A percentile compares a stretch with the other conserved stretches of the same genome.
These are phyloP conservation scores for Russula sp. DNA, from an alignment of 768 basidiomycete genomes.

Conservation along the genomic window DNA sequence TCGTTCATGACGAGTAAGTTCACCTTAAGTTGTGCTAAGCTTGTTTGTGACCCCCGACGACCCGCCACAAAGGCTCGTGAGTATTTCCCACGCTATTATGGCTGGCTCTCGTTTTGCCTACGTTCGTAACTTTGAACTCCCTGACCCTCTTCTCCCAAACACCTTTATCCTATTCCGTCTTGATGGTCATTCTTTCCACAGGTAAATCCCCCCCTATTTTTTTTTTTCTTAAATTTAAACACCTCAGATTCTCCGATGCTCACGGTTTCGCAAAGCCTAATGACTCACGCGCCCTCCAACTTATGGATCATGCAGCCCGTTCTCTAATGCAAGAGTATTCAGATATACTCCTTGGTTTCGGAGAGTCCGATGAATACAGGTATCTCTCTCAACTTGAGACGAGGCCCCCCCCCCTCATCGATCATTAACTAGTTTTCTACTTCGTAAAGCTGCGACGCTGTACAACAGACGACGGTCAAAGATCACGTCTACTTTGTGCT, in stretches of 20 bases:
- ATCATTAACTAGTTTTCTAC: conserved; percentile 63
- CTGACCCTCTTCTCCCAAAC: conserved; percentile 77
- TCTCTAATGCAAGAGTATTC: conserved; percentile 75
- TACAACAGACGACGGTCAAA: conserved; percentile 88
- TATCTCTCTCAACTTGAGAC: conserved; percentile 25
- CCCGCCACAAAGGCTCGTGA: conserved; percentile 2
- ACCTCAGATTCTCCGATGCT: conserved; percentile 69
- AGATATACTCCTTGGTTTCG: conserved; percentile 85
- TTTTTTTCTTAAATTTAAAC: no score
- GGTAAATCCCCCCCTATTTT: conserved; percentile 39
- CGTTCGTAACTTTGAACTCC: conserved; percentile 83
- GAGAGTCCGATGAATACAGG: conserved; percentile 98
- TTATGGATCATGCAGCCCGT: conserved; percentile 90
- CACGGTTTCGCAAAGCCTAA: conserved; percentile 89
- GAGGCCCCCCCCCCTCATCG: background rate
- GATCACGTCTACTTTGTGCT: conserved; percentile 76
- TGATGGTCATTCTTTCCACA: conserved; percentile 93
- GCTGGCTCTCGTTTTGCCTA: conserved; percentile 91
- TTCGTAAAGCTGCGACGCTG: conserved; percentile 65
- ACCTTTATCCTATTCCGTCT: conserved; percentile 82
- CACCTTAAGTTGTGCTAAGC: no score
- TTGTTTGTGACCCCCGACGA: no score
- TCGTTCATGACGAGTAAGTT: background rate
- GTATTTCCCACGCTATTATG: conserved; percentile 43
- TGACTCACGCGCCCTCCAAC: conserved; percentile 73